Evolutionary conservation across 169 alveolate species (phyloP).

Genomic region (Plasmodium billcollinsi): DNA sequence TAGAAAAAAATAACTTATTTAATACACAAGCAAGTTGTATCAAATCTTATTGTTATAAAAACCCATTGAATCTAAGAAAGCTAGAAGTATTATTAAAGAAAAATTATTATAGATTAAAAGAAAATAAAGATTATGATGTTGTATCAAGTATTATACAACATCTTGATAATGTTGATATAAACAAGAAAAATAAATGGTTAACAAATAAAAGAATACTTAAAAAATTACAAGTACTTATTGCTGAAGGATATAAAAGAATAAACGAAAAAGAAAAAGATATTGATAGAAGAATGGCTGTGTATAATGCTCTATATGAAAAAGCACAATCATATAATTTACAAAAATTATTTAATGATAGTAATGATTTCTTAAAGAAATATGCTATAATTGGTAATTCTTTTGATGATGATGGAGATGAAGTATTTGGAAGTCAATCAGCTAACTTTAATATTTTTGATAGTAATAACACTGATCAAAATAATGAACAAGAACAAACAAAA

Average conservation of each 20-base stretch:
- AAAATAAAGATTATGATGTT: constrained; percentile 14
- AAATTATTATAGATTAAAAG: constrained; percentile 15
- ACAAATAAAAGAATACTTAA: constrained; percentile 69
- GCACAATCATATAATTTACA: constrained; percentile 4
- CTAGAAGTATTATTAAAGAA: not conserved
- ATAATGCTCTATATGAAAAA: constrained; percentile 28
- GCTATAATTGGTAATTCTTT: constrained; percentile 21
- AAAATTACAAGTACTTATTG: constrained; percentile 66
- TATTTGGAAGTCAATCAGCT: constrained; percentile 23
- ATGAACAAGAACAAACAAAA: not conserved
- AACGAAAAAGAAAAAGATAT: constrained; percentile 30
- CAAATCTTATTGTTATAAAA: constrained; percentile 26
- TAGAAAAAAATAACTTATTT: constrained; percentile 14
- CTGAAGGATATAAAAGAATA: constrained; percentile 36
- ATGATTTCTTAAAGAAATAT: constrained; percentile 55
- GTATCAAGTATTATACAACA: not conserved
- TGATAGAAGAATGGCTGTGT: not conserved
- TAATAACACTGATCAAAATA: not conserved
- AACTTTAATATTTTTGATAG: constrained; percentile 30
- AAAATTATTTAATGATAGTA: constrained; percentile 11
- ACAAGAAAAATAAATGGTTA: constrained; percentile 74
- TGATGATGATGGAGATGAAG: constrained; percentile 22
- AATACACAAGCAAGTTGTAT: constrained; percentile 26
- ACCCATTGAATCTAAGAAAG: not conserved
- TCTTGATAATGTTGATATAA: constrained; percentile 59